Conservation (phyloP, 2,329 filamentous ascomycete genomes). For the Diaporthe vaccinii region DNA sequence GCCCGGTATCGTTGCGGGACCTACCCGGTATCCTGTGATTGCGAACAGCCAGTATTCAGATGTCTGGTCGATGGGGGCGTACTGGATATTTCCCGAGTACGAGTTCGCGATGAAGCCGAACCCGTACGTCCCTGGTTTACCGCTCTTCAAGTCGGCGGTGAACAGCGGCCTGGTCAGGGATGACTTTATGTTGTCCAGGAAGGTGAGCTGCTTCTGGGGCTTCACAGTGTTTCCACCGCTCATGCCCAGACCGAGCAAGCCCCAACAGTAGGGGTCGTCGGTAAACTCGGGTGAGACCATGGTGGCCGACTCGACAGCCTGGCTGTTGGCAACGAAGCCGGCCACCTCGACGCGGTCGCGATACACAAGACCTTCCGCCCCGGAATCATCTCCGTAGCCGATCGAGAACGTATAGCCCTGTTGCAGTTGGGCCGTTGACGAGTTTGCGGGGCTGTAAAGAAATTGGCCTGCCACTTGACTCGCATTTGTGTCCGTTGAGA, state of each 20-base stretch:
- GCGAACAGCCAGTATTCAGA: conserved; percentile 71
- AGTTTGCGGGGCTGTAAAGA: conserved; percentile 65
- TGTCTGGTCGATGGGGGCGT: conserved; percentile 61
- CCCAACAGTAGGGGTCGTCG: conserved; percentile 44
- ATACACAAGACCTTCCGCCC: conserved; percentile 73
- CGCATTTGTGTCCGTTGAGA: conserved; percentile 66
- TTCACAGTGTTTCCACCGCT: conserved; percentile 49
- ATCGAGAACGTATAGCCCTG: conserved; percentile 52
- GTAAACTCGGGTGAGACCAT: conserved; percentile 47
- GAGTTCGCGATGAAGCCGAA: conserved; percentile 68
- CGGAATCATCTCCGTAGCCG: conserved; percentile 73
- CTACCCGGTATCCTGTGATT: conserved; percentile 61
- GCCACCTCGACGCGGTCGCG: conserved; percentile 73
- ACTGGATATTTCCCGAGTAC: conserved; percentile 67
- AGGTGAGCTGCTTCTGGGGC: conserved; percentile 48
- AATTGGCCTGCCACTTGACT: conserved; percentile 63
- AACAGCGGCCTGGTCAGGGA: conserved; percentile 62
- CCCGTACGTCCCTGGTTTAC: conserved; percentile 61
- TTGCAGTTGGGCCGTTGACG: conserved; percentile 57
- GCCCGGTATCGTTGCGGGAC: conserved; percentile 25
- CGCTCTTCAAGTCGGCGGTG: conserved; percentile 59
- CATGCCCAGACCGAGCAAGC: conserved; percentile 49
- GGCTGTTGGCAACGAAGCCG: conserved; percentile 50
- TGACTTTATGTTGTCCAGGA: conserved; percentile 53
- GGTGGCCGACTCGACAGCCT: conserved; percentile 50